phyloP scores from a whole-genome alignment of 1,139 yeast species.

The Magnusiomyces ingens region DNA sequence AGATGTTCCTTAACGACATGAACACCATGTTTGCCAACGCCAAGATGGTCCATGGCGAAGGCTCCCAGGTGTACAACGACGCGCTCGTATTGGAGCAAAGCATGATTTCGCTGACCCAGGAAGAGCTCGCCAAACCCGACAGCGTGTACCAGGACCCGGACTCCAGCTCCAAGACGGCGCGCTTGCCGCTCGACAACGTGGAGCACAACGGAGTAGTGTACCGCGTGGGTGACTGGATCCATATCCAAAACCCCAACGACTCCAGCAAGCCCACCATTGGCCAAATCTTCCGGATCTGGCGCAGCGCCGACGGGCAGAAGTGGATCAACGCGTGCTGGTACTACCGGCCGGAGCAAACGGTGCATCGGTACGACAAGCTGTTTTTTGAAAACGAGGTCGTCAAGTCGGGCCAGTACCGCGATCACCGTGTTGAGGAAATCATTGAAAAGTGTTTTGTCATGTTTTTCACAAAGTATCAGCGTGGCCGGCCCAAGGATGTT shows the following conservation, averaged over 20 bases:
- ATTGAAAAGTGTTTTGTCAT: conserved; percentile 92
- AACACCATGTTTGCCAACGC: conserved; percentile 69
- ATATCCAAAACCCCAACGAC: conserved; percentile 80
- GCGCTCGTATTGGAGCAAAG: conserved; percentile 55
- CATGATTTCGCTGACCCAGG: conserved; percentile 54
- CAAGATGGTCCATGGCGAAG: conserved; percentile 56
- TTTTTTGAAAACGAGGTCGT: conserved; percentile 93
- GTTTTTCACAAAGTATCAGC: conserved; percentile 86
- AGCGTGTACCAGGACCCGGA: conserved; percentile 66
- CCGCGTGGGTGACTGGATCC: conserved; percentile 92
- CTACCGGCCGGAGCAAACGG: conserved; percentile 95
- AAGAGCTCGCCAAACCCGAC: conserved; percentile 77
- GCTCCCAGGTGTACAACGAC: conserved; percentile 51
- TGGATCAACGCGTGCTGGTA: conserved; percentile 98
- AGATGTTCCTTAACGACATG: conserved; percentile 69
- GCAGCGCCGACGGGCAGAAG: conserved; percentile 68
- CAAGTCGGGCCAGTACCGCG: conserved; percentile 94
- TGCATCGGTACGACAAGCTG: conserved; percentile 80
- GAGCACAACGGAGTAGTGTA: conserved; percentile 66
- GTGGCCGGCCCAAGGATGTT: conserved; percentile 86
- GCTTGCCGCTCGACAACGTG: conserved; percentile 72
- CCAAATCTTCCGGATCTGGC: conserved; percentile 90
- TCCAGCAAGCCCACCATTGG: conserved; percentile 86
- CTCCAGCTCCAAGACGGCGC: conserved; percentile 42
- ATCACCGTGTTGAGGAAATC: conserved; percentile 81